Conservation (phyloP, 1,284 basidiomycete species). For the Malassezia globosa region DNA sequence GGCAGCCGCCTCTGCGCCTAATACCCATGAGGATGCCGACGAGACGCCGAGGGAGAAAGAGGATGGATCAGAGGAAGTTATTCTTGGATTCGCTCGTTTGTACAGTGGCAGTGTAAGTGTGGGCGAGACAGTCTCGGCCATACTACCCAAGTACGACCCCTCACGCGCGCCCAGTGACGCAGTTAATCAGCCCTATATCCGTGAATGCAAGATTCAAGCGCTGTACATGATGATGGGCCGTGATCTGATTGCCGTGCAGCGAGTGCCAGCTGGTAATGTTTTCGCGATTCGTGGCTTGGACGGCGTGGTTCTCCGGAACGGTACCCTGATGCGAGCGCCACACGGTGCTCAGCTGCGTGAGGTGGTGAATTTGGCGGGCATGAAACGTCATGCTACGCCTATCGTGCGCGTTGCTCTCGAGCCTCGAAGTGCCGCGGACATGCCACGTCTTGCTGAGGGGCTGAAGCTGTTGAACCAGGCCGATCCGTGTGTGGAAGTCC, state of each 20-base stretch:
- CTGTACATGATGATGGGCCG: slow-evolving; percentile 98
- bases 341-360: not conserved
- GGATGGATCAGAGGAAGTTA: slow-evolving; percentile 26
- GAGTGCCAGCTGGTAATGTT: slow-evolving; percentile 85
- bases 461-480: slow-evolving; percentile 82
- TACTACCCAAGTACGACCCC: slow-evolving; percentile 82
- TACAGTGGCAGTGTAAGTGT: slow-evolving; percentile 74
- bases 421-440: slow-evolving; percentile 69
- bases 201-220: slow-evolving; percentile 59
- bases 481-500: slow-evolving; percentile 92
- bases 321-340: slow-evolving; percentile 55
- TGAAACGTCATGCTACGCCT: slow-evolving; percentile 53
- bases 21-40: slow-evolving; percentile 8
- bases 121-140: slow-evolving; percentile 57
- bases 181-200: slow-evolving; percentile 55
- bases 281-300: slow-evolving; percentile 85
- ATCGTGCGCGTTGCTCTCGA: slow-evolving; percentile 94
- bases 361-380: slow-evolving; percentile 39
- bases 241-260: slow-evolving; percentile 70
- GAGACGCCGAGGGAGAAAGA: slow-evolving; percentile 19
- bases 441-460: slow-evolving; percentile 79
- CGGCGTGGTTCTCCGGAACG: slow-evolving; percentile 78
- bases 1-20: slow-evolving; percentile 6
- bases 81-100: slow-evolving; percentile 73
- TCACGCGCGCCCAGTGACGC: slow-evolving; percentile 59